Evolutionary conservation across 2,329 filamentous ascomycete genomes (phyloP), one percentile per base, ranked within the genome.

Genomic region (Colletotrichum melonis): DNA sequence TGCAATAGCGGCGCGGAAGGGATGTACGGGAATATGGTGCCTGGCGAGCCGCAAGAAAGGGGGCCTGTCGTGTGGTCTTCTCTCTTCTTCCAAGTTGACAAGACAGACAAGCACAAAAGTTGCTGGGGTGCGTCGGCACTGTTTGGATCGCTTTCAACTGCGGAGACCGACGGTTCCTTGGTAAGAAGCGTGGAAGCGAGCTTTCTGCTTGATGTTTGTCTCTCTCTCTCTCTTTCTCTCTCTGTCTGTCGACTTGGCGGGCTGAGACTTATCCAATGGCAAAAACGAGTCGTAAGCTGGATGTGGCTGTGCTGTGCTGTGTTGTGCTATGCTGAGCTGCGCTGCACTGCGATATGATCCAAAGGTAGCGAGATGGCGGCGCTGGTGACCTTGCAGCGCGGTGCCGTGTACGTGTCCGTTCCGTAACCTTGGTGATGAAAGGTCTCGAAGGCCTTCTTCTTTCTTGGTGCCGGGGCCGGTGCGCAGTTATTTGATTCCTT

Each of bases 241-340:
- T 42, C 38, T 38, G 11, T 42, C 38, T 42, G 16, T 42, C 38
- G 38, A 42, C 38, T 49, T n/a, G 42, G 19, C 19, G 42, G 19
- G 19, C 22, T 42, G 26, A 63, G 32, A 62, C 24, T 49, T 32
- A 22, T 57, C 58, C 65, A 70, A 74, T 67, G 72, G 68, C 72
- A 38, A 74, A 74, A 67, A 62, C 62, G 52, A 74, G 68, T 74
- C 72, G 72, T 74, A 56, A 74, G 72, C 72, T 59, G 63, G 35
- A 42, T 19, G 68, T 38, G 72, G 72, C 72, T 74, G 63, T 72
- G 69, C 49, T 59, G 30, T 59, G 12, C 58, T 54, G 56, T 42
- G 63, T 22, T 24, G 69, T 26, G 60, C n/a, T 60, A 42, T 28
- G 22, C 72, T 74, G 52, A 52, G 69, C 49, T 59, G 30, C 52